Base-by-base conservation (phyloP, 768 basidiomycete species). In the Udeniomyces megalosporus region DNA sequence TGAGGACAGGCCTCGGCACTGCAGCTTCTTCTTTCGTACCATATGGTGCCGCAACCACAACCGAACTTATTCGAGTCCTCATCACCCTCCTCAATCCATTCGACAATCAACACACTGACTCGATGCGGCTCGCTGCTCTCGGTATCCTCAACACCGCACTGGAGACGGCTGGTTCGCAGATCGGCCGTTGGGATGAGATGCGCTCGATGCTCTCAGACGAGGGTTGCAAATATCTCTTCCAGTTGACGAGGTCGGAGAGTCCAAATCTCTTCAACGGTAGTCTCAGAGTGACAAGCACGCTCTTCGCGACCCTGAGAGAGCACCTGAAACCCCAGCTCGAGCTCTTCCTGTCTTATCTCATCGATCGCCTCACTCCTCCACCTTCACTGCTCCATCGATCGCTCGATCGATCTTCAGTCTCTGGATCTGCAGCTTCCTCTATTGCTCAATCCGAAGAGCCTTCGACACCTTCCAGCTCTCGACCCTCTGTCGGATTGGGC, bases 321-420 rank as follows among this genome's bases (percentile, higher is more conserved):
- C 80, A 89, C 69, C 78, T 99, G 58, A 96, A 95, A 73, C 77
- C 95, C 22, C 95, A 99, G 69, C 87, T 91, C 69, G 95, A 99
- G 69, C 80, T 99, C 4, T 95, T 91, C 75, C 76, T 99, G 29
- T 84, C 91, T 2, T 97, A 95, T 75, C 86, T 86, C 35, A 84
- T 97, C 62, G 93, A 95, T 72, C 81, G 93, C 15, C 77, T 99
- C 20, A 84, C 86, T 5, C 81, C 83, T 0, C 68, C 73, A 1
- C 69, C 69, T 1, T 65, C 69, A 22, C 55, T 46, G 8, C 57
- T 71, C 11, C 55, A 63, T 20, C 70, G 71, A 15, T 54, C 67
- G 2, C 70, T 68, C 50, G 67, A 71, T 45, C 68, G 74, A 35
- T n/a, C 50, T 59, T 66, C 32, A 48, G 64, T 54, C 28, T 53